Base-by-base conservation (phyloP, 2,329 filamentous ascomycete genomes). In the Zalaria sp. region DNA sequence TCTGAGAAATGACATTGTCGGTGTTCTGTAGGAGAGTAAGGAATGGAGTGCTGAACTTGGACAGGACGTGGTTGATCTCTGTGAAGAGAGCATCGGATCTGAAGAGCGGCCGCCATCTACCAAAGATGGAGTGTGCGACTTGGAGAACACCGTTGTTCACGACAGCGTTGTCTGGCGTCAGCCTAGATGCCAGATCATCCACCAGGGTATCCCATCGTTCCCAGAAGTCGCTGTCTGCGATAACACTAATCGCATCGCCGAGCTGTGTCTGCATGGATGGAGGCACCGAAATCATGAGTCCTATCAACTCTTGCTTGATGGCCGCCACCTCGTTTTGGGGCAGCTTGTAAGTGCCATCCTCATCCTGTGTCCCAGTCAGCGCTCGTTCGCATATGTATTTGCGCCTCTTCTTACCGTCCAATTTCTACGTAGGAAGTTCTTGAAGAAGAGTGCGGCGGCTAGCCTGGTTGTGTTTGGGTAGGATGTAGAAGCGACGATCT, bases 181-280 rank as follows among this genome's bases (percentile, higher is more conserved):
- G 75, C 38, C 88, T 80, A 38, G 81, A 84, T 51, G 94, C 87
- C 45, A 98, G 79, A 61, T 98, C 88, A 74, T 83, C 77, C 41
- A 93, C 88, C 46, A 98, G 72, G n/a, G 88, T 94, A 57, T 96
- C 83, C 91, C 91, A 98, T 55, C 83, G 75, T 62, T 83, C 73
- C 81, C 83, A 98, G 63, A 98, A 98, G 61, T 98, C 91, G 51
- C 88, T 96, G 64, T 96, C 89, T 46, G 91, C 91, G 55, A 98
- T 96, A 53, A 93, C 78, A 64, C 89, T 95, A 61, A 96, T 93
- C 47, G 91, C 88, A 58, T 96, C 91, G 51, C 91, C 91, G 32
- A 98, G 75, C 65, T 98, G 91, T 46, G 85, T 79, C 65, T 96
- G 93, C 49, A 98, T 83, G 46, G 78, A 81, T 11, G 83, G 62